These are phyloP conservation scores for Neolentinus lepideus DNA, from an alignment of 1,284 basidiomycete genomes.

Conservation along the genomic window DNA sequence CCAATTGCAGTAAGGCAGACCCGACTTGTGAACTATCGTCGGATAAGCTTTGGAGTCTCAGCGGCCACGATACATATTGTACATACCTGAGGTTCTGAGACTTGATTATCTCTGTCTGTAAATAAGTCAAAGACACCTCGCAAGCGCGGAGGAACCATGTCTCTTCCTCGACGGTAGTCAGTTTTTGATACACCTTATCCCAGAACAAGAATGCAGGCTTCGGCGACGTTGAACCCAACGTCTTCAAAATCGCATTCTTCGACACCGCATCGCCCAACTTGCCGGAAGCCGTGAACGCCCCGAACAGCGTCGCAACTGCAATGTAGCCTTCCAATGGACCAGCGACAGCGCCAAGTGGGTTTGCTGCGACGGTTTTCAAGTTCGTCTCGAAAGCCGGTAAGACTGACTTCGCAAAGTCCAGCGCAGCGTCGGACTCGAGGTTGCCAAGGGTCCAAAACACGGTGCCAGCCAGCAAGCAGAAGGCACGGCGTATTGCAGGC, in stretches of 20 bases:
- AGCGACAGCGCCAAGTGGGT: constrained; percentile 47
- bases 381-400: constrained; percentile 59
- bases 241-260: constrained; percentile 35
- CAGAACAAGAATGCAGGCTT: constrained; percentile 85
- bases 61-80: not conserved
- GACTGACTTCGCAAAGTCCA: constrained; percentile 45
- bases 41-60: constrained; percentile 4
- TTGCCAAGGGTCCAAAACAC: constrained; percentile 26
- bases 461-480: constrained; percentile 26
- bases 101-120: constrained; percentile 46
- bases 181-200: constrained; percentile 81
- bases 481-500: constrained; percentile 27
- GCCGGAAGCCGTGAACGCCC: constrained; percentile 44
- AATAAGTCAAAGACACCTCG: constrained; percentile 43
- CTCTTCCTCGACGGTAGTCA: constrained; percentile 60
- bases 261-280: constrained; percentile 35
- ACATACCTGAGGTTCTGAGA: constrained; percentile 53
- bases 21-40: constrained; percentile 51
- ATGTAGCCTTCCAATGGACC: constrained; percentile 83
- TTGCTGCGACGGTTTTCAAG: constrained; percentile 59
- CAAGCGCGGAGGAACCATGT: constrained; percentile 73
- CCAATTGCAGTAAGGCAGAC: constrained; percentile 60
- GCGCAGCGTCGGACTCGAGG: constrained; percentile 28
- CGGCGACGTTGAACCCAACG: constrained; percentile 34
- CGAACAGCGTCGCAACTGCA: constrained; percentile 62